These are phyloP conservation scores for Calonectria honghensis DNA, from an alignment of 2,329 filamentous ascomycete genomes.

Conservation along the genomic window DNA sequence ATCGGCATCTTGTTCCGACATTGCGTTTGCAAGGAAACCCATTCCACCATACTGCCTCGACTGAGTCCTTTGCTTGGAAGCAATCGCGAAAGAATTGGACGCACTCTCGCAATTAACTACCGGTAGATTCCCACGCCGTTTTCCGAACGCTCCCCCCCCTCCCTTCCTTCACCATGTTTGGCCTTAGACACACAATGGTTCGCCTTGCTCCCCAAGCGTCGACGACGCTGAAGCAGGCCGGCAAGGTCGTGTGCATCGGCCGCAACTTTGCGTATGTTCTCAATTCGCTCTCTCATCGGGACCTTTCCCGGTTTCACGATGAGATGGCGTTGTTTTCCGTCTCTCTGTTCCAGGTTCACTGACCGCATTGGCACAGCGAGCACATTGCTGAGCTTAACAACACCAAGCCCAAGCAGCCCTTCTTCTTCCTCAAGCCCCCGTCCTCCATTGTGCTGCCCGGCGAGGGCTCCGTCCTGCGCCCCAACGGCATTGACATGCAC, in stretches of 20 bases:
- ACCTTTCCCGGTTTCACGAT: constrained; percentile 3
- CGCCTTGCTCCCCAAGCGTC: constrained; percentile 65
- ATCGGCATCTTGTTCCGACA: constrained; percentile 51
- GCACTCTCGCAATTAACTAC: constrained; percentile 23
- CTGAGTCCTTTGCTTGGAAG: constrained; percentile 6
- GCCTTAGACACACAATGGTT: constrained; percentile 61
- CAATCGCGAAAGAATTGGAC: constrained; percentile 30
- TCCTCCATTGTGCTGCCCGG: constrained; percentile 88
- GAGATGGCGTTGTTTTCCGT: not conserved
- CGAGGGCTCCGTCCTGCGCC: constrained; percentile 86
- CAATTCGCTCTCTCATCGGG: constrained; percentile 41
- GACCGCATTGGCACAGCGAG: constrained; percentile 73
- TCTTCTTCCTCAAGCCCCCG: constrained; percentile 98
- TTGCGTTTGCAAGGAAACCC: constrained; percentile 31
- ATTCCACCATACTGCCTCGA: constrained; percentile 23
- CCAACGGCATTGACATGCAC: constrained; percentile 89
- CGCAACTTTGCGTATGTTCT: constrained; percentile 93
- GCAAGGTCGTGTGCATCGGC: constrained; percentile 93
- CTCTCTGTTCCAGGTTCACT: constrained; percentile 26
- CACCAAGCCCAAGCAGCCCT: constrained; percentile 91
- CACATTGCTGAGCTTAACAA: constrained; percentile 96
- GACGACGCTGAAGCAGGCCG: constrained; percentile 68
- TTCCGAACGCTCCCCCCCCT: not conserved
- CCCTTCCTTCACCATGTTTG: constrained; percentile 57
- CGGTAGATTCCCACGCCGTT: constrained; percentile 2